phyloP scores from a whole-genome alignment of 2,329 filamentous ascomycete genomes.

The Parastagonospora nodorum region DNA sequence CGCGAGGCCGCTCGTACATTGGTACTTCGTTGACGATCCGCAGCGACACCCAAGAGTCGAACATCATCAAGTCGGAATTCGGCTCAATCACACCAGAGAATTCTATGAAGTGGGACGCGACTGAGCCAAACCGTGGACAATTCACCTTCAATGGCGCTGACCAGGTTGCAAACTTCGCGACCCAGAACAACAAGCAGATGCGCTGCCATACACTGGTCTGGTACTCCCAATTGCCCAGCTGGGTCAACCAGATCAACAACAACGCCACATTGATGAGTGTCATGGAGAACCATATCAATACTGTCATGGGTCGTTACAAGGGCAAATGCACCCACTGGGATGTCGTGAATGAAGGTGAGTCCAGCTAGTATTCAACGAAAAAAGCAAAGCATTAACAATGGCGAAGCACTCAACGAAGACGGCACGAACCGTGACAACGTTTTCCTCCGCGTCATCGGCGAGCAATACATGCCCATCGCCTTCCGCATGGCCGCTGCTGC shows the following conservation, averaged over 20 bases:
- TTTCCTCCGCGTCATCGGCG: constrained; percentile 62
- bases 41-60: constrained; percentile 34
- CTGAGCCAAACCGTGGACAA: constrained; percentile 39
- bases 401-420: constrained; percentile 61
- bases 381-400: not conserved
- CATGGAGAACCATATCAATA: constrained; percentile 48
- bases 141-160: constrained; percentile 45
- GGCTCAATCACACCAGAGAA: constrained; percentile 47
- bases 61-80: constrained; percentile 33
- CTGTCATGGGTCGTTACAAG: constrained; percentile 43
- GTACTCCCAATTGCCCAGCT: constrained; percentile 45
- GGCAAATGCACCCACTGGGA: constrained; percentile 47
- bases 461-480: constrained; percentile 62
- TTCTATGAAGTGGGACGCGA: constrained; percentile 49
- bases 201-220: constrained; percentile 50
- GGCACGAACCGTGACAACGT: constrained; percentile 59
- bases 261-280: constrained; percentile 45
- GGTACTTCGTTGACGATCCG: constrained; percentile 45
- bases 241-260: constrained; percentile 42
- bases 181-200: constrained; percentile 41
- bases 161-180: constrained; percentile 42
- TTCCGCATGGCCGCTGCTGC: constrained; percentile 62
- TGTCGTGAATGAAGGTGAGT: constrained; percentile 42
- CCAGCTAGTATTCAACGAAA: too few relatives aligned
- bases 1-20: constrained; percentile 39